Percentiles rank a stretch among this genome's conserved stretches.
Evolutionary conservation across 1,139 yeast species (phyloP).

Genomic region (Taiozyma sp.): DNA sequence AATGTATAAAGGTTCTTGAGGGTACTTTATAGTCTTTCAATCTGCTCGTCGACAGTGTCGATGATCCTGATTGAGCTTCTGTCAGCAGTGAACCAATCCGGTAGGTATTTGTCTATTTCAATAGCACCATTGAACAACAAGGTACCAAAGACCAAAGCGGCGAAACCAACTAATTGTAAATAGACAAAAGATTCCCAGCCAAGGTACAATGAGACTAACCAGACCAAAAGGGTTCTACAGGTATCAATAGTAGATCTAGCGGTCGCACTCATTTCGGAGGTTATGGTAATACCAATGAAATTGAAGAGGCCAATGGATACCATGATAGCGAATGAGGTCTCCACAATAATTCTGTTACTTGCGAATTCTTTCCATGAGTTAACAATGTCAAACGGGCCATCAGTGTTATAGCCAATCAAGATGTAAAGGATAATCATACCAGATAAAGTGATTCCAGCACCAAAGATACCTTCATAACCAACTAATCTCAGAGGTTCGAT

Average conservation of each 20-base stretch:
- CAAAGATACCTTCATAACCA: slow-evolving; percentile 72
- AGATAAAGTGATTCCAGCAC: slow-evolving; percentile 40
- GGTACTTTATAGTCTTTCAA: slow-evolving; percentile 26
- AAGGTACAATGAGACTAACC: slow-evolving; percentile 65
- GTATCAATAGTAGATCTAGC: slow-evolving; percentile 78
- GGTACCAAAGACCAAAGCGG: slow-evolving; percentile 63
- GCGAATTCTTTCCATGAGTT: slow-evolving; percentile 49
- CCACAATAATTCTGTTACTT: slow-evolving; percentile 34
- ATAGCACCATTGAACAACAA: slow-evolving; percentile 69
- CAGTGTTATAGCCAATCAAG: slow-evolving; percentile 34
- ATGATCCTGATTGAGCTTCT: slow-evolving; percentile 21
- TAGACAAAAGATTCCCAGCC: slow-evolving; percentile 73
- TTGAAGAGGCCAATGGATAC: slow-evolving; percentile 68
- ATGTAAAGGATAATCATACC: slow-evolving; percentile 41
- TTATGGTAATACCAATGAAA: slow-evolving; percentile 67
- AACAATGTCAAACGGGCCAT: slow-evolving; percentile 51
- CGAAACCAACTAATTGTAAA: slow-evolving; percentile 63
- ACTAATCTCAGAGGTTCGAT: slow-evolving; percentile 64
- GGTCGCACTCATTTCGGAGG: slow-evolving; percentile 65
- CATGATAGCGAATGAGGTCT: slow-evolving; percentile 62
- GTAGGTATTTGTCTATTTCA: slow-evolving; percentile 44
- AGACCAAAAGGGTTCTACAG: slow-evolving; percentile 68
- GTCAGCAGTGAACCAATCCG: slow-evolving; percentile 35
- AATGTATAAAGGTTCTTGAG: not conserved
- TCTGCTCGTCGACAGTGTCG: slow-evolving; percentile 36